These are phyloP conservation scores for Quercus phellos DNA, from an alignment of 331 rosid species.

Conservation along the genomic window DNA sequence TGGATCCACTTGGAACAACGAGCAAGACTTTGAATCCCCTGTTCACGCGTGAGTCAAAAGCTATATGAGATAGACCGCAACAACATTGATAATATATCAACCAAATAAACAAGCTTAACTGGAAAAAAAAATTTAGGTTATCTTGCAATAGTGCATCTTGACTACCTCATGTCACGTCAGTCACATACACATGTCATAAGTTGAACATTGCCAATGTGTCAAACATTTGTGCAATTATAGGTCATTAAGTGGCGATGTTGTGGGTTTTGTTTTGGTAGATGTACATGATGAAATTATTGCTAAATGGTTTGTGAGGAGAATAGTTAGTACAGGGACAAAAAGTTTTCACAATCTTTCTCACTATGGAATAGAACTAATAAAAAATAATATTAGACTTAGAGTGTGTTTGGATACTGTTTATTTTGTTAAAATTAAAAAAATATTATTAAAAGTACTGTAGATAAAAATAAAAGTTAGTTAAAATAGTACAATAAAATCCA, in stretches of 20 bases:
- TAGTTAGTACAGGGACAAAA: too few species aligned
- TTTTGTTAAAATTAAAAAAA: too few species aligned
- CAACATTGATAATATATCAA: slow-evolving; percentile 12
- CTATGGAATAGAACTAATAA: too few species aligned
- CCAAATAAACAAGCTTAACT: slow-evolving; percentile 4
- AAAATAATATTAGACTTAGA: too few species aligned
- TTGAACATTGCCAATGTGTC: not conserved
- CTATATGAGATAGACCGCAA: slow-evolving; percentile 46
- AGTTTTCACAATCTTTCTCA: too few species aligned
- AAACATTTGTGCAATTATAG: slow-evolving; percentile 20
- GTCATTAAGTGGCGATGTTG: slow-evolving; percentile 17
- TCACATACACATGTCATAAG: slow-evolving; percentile 30
- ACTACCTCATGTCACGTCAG: slow-evolving; percentile 22
- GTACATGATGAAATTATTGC: slow-evolving; percentile 6
- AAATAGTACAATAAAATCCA: rapidly evolving
- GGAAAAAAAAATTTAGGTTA: not conserved
- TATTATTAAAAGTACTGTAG: too few species aligned
- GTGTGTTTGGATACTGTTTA: too few species aligned
- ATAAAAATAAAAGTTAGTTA: too few species aligned
- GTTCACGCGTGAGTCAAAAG: slow-evolving; percentile 63
- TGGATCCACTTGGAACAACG: slow-evolving; percentile 34
- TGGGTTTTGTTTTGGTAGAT: slow-evolving; percentile 25
- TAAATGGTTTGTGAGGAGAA: not conserved
- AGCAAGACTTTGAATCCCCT: slow-evolving; percentile 18
- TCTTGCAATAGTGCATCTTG: slow-evolving; percentile 1